Percentiles rank a stretch among this genome's conserved stretches.
Evolutionary conservation across 2,329 filamentous ascomycete species (phyloP).

Genomic region (Colletotrichum spaethianum): DNA sequence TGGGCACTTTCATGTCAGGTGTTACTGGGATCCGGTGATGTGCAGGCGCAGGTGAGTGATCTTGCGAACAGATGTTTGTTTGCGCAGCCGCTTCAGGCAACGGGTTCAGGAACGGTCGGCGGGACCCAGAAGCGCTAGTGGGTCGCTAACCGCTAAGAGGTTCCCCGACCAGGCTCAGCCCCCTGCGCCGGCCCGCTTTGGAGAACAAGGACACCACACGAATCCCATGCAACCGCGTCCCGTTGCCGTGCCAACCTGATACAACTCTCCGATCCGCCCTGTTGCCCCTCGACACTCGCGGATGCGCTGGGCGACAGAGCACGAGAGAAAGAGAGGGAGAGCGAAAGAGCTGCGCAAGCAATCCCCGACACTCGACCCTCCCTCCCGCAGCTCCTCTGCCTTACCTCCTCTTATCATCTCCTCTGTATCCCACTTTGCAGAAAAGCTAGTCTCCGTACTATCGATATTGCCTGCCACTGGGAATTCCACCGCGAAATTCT

Average conservation of each 20-base stretch:
- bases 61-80: background rate
- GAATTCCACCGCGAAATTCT: background rate
- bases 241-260: slow-evolving; percentile 32
- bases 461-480: background rate
- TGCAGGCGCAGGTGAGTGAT: slow-evolving; percentile 4
- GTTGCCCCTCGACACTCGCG: slow-evolving; percentile 41
- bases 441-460: slow-evolving; percentile 8
- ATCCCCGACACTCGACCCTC: slow-evolving; percentile 12
- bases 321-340: background rate
- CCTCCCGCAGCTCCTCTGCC: slow-evolving; percentile 5
- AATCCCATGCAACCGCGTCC: slow-evolving; percentile 1
- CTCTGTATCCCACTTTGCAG: slow-evolving; percentile 18
- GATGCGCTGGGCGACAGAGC: slow-evolving; percentile 28
- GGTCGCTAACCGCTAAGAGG: slow-evolving; percentile 14
- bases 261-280: slow-evolving; percentile 37
- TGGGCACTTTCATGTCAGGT: background rate
- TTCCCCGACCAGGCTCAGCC: slow-evolving; percentile 17
- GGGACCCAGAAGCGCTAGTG: slow-evolving; percentile 5
- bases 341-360: background rate
- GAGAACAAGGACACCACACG: slow-evolving; percentile 14
- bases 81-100: slow-evolving; percentile 2
- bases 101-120: slow-evolving; percentile 14
- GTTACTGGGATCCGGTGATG: background rate
- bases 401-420: slow-evolving; percentile 2
- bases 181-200: slow-evolving; percentile 1